Evolutionary conservation across 805 yeast genomes (phyloP), one percentile per base, ranked within the genome.

Genomic region (Millerozyma miso): DNA sequence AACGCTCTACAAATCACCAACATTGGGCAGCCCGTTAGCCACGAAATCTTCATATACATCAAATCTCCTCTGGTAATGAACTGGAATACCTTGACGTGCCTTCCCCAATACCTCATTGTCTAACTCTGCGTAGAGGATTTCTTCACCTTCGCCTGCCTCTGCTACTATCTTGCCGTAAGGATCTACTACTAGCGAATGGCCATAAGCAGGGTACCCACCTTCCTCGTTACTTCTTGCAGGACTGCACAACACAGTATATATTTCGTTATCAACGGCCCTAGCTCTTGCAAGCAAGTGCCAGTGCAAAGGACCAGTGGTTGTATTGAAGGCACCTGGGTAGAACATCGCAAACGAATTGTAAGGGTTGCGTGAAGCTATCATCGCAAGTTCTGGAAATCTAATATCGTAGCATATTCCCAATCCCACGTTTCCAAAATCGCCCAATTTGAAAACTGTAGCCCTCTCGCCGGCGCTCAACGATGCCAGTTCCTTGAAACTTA

Each of bases 321-420:
- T 83, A 67, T 85, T 85, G 67, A 85, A 85, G 0, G 95, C 95
- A 39, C 89, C 88, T 0, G 95, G 95, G 50, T 83, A 85, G 44
- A 81, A 70, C 88, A 85, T 81, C 36, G 85, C 87, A 60, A 84
- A 83, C 0, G 88, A 74, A 47, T 79, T 79, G 49, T 75, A 63
- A n/a, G 66, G 65, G 13, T 46, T 44, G 52, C 93, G 73, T 1
- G 87, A 77, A n/a, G 87, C 84, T 16, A 77, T 68, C 55, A 75
- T 73, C 1, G 91, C 88, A 44, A 84, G 67, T 56, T 85, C 95
- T 1, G 93, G 93, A 63, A 85, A 85, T 54, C 93, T 67, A 54
- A 85, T 77, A 58, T 85, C 95, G 55, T 85, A 85, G 59, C 93
- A 85, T 44, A 85, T 84, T n/a, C 91, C 96, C 34, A 87, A 69